Base-by-base conservation (phyloP, 2,329 filamentous ascomycete species). In the Colletotrichum theobromicola region DNA sequence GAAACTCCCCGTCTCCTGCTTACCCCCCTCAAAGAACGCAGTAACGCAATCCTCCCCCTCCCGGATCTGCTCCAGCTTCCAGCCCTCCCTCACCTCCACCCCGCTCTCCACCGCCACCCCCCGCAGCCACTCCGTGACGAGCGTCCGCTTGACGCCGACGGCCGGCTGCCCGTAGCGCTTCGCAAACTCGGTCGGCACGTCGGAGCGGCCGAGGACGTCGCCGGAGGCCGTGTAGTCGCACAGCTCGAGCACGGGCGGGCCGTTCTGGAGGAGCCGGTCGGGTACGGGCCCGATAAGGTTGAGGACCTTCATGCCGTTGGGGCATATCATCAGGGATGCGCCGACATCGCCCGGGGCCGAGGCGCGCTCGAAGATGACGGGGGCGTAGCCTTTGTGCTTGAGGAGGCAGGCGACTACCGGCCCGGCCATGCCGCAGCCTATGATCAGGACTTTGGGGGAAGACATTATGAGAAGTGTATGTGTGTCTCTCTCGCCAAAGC, bases 351-450 rank as follows among this genome's bases (percentile, higher is more conserved):
- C 78, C 16, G 78, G 74, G 28, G 76, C 57, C 13, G 55, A 70
- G 5, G 77, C 72, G 24, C 78, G 78, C 53, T 80, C 79, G 72
- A 80, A 80, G 26, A 80, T 76, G 28, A 80, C 77, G 1, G 79
- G 79, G 13, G 74, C 61, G 67, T 80, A 80, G 24, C 79, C 78
- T 64, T 80, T 80, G 5, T 75, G 62, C 28, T 79, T 77, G 18
- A 78, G 73, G 0, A 80, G 69, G 30, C 77, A 67, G 5, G 76
- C 78, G 18, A 78, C 66, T 26, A 78, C 77, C 2, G 79, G 78
- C 2, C 79, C 78, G 13, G 78, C 78, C 5, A 79, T 70, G 7
- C 78, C 79, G 24, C 78, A 79, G 16, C 79, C 79, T 30, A 80
- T 77, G 35, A 79, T 73, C 5, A 80, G 76, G n/a, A 79, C 78